These are phyloP conservation scores for Aureoboletus auriporus DNA, from an alignment of 768 basidiomycete genomes.

Conservation along the genomic window DNA sequence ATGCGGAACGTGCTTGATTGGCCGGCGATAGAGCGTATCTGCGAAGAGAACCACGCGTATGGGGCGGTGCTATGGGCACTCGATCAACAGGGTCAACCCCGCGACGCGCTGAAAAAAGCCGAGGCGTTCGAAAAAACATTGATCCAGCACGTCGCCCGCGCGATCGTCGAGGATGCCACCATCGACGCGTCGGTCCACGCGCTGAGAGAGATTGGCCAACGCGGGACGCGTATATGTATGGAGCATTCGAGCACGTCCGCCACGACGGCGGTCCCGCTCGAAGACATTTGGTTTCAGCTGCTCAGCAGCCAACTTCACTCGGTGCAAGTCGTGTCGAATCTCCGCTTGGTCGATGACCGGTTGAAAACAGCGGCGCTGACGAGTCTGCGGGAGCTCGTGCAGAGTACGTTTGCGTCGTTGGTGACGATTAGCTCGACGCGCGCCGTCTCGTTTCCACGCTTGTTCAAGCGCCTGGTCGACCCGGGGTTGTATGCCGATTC, in stretches of 20 bases:
- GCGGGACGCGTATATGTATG: conserved; percentile 67
- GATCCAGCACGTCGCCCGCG: conserved; percentile 40
- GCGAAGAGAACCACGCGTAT: conserved; percentile 62
- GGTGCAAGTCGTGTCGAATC: conserved; percentile 64
- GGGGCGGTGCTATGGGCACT: conserved; percentile 83
- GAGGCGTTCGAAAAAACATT: conserved; percentile 54
- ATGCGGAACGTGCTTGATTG: conserved; percentile 54
- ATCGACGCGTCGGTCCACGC: conserved; percentile 40
- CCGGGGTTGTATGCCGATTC: conserved; percentile 49
- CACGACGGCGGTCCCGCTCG: conserved; percentile 45
- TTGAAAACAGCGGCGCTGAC: conserved; percentile 33
- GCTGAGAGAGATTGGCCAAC: conserved; percentile 54
- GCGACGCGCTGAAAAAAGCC: conserved; percentile 62
- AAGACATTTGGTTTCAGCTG: conserved; percentile 89
- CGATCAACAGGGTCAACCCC: conserved; percentile 58
- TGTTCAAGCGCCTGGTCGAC: conserved; percentile 91
- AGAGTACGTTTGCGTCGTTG: conserved; percentile 78
- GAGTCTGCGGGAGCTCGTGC: conserved; percentile 68
- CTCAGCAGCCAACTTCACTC: conserved; percentile 77
- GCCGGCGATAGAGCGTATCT: conserved; percentile 50
- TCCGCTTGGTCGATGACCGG: conserved; percentile 26
- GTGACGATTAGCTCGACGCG: conserved; percentile 80
- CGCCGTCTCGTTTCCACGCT: conserved; percentile 81
- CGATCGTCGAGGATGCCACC: conserved; percentile 26
- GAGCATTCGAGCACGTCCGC: conserved; percentile 51